phyloP scores from a whole-genome alignment of 768 basidiomycete species.

The Psilocybe subaeruginosa region DNA sequence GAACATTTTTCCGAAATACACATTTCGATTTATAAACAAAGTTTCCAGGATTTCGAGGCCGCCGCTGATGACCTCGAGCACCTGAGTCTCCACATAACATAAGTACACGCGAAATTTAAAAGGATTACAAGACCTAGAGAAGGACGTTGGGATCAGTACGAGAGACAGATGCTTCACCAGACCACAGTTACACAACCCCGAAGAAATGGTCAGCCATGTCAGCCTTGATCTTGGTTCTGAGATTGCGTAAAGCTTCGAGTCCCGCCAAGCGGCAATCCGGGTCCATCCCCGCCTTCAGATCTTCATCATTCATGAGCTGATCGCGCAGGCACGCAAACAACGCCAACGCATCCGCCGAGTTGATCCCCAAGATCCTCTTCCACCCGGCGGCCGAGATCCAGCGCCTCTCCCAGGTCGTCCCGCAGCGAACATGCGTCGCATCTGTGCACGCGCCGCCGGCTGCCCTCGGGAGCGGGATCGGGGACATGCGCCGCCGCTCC shows the following conservation, averaged over 20 bases:
- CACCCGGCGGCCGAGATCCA: conserved; percentile 37
- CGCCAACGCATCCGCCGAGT: conserved; percentile 34
- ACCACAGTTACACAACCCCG: conserved; percentile 12
- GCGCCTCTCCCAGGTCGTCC: conserved; percentile 31
- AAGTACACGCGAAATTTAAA: neutral
- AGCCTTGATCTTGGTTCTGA: conserved; percentile 20
- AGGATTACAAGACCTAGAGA: neutral
- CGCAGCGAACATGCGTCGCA: conserved; percentile 30
- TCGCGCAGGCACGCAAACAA: conserved; percentile 35
- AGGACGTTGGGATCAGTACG: no score
- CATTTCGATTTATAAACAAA: no score
- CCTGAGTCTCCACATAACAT: no score
- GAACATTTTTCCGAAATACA: no score
- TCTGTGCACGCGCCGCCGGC: conserved; percentile 21
- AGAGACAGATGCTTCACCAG: neutral
- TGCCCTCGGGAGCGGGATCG: conserved; percentile 25
- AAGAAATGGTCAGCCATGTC: conserved; percentile 32
- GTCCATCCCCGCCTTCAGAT: conserved; percentile 28
- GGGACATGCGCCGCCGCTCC: conserved; percentile 33
- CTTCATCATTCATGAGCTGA: conserved; percentile 34
- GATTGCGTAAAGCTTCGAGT: conserved; percentile 27
- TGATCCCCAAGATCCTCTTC: conserved; percentile 32
- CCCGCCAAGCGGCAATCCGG: conserved; percentile 34
- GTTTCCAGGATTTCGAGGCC: no score
- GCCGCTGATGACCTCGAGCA: no score